Conservation (phyloP, 73 alveolate species). For the Paramecium bursaria region DNA sequence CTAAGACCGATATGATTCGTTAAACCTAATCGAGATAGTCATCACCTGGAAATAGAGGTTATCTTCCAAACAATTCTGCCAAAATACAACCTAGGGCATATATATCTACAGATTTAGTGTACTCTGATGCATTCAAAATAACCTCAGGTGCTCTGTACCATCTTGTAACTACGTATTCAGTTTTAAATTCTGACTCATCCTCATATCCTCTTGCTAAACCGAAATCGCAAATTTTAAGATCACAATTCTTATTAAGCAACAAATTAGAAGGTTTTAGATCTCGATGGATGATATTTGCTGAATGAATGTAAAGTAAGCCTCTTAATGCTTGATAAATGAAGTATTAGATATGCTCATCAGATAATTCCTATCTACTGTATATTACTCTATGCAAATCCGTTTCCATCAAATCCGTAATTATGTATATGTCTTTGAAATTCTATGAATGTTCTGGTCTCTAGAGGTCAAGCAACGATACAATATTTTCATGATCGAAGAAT, state of each 20-base stretch:
- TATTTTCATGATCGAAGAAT: conserved; percentile 88
- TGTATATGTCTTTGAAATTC: conserved; percentile 82
- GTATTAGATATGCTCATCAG: conserved; percentile 78
- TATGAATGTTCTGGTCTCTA: conserved; percentile 78
- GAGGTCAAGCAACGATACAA: conserved; percentile 84
- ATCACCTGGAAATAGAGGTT: conserved; percentile 77
- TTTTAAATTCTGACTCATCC: conserved; percentile 81
- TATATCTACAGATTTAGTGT: conserved; percentile 79
- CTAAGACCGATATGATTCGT: conserved; percentile 62
- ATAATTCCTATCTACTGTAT: conserved; percentile 76
- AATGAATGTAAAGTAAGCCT: conserved; percentile 83
- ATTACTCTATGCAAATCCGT: conserved; percentile 86
- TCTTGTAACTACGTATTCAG: conserved; percentile 81
- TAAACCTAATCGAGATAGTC: conserved; percentile 70
- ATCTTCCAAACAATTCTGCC: conserved; percentile 79
- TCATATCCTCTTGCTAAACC: conserved; percentile 79
- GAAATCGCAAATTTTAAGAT: conserved; percentile 65
- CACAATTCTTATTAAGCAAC: conserved; percentile 64
- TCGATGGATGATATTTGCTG: conserved; percentile 86
- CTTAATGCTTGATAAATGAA: conserved; percentile 80
- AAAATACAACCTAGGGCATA: conserved; percentile 89
- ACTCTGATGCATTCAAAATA: conserved; percentile 72
- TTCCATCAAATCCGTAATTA: conserved; percentile 85
- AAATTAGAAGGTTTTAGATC: conserved; percentile 80
- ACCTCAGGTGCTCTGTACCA: conserved; percentile 92